Evolutionary conservation across 441 rosid genomes (phyloP).

Genomic region (Populus hybrid): DNA sequence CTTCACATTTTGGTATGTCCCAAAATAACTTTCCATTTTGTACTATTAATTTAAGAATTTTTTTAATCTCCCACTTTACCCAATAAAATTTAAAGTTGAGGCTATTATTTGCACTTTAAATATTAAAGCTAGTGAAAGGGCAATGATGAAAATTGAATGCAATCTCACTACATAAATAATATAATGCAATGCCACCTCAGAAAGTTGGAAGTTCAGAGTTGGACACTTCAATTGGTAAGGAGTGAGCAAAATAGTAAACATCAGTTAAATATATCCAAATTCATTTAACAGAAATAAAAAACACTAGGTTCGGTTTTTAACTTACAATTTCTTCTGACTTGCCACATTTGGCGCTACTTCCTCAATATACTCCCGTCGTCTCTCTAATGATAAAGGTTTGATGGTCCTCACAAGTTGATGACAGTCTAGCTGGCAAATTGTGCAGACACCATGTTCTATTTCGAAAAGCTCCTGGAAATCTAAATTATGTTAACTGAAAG

Average conservation of each 20-base stretch:
- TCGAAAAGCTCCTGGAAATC: slow-evolving; percentile 77
- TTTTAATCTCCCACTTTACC: neutral
- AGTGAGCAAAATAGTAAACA: neutral
- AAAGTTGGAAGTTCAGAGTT: neutral
- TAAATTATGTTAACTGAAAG: slow-evolving; percentile 7
- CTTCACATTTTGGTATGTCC: no score
- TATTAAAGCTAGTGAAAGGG: neutral
- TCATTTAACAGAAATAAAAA: neutral
- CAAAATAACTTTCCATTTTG: no score
- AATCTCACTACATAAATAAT: no score
- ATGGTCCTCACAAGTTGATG: slow-evolving; percentile 72
- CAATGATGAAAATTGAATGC: neutral
- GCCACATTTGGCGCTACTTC: slow-evolving; percentile 72
- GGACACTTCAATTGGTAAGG: neutral
- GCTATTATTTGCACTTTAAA: neutral
- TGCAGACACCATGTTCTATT: slow-evolving; percentile 82
- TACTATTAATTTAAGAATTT: no score
- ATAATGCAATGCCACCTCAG: neutral
- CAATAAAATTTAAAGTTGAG: neutral
- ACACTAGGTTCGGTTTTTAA: slow-evolving; percentile 13
- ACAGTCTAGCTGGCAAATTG: slow-evolving; percentile 81
- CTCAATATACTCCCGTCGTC: slow-evolving; percentile 51
- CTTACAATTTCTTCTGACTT: slow-evolving; percentile 63
- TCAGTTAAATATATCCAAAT: neutral
- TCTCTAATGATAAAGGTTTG: slow-evolving; percentile 67